Evolutionary conservation across 805 yeast genomes (phyloP).

Genomic region (Pichia deserticola): DNA sequence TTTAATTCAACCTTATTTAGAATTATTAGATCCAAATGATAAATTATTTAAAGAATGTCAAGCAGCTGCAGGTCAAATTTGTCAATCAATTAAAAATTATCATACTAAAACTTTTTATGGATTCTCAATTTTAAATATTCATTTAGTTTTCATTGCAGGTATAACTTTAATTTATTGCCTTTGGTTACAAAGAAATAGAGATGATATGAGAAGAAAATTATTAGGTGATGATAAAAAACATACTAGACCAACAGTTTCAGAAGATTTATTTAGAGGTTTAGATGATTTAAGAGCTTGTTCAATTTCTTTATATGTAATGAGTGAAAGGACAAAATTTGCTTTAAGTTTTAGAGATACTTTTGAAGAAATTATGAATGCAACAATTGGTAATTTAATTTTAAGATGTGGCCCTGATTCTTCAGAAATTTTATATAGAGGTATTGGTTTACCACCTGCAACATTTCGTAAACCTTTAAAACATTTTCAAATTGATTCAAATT

Average conservation of each 20-base stretch:
- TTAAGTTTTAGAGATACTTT: constrained; percentile 57
- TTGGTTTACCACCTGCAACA: constrained; percentile 55
- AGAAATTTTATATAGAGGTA: constrained; percentile 38
- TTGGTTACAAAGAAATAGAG: constrained; percentile 57
- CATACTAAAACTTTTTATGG: constrained; percentile 57
- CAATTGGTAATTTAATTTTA: constrained; percentile 53
- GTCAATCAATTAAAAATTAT: constrained; percentile 55
- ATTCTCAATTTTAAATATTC: constrained; percentile 59
- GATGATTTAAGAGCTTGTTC: constrained; percentile 64
- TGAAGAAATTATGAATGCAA: constrained; percentile 59
- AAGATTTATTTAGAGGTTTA: constrained; percentile 44
- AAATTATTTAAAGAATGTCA: constrained; percentile 57
- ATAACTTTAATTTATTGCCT: constrained; percentile 59
- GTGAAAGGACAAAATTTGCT: constrained; percentile 58
- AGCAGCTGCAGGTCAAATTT: constrained; percentile 65
- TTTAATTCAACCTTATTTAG: constrained; percentile 57
- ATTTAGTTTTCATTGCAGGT: constrained; percentile 63
- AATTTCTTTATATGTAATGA: constrained; percentile 55
- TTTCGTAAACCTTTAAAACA: constrained; percentile 38
- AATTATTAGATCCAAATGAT: constrained; percentile 53
- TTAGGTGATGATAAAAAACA: constrained; percentile 53
- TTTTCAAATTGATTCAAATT: constrained; percentile 28
- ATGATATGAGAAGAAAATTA: constrained; percentile 46
- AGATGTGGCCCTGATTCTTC: constrained; percentile 59
- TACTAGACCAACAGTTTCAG: constrained; percentile 52